phyloP scores from a whole-genome alignment of 139 green algal species.

The Zygnema circumcarinatum region DNA sequence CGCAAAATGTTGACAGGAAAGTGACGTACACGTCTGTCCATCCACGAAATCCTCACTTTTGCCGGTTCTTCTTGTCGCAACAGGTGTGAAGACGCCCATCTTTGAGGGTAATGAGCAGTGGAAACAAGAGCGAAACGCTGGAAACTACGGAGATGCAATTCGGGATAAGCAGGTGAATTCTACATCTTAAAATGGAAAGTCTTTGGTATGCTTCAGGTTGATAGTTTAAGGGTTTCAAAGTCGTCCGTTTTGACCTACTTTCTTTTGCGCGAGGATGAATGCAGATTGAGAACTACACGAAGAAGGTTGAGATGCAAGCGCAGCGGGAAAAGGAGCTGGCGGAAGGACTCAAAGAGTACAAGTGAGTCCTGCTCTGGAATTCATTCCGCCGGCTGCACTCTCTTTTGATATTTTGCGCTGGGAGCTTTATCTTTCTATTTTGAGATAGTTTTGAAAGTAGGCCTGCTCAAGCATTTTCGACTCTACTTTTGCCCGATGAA shows the following conservation, averaged over 20 bases:
- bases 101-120: neutral
- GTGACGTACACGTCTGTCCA: neutral
- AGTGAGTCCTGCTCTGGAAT: constrained; percentile 50
- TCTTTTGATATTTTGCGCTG: too few relatives aligned
- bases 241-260: too few relatives aligned
- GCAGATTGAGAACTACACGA: constrained; percentile 82
- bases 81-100: neutral
- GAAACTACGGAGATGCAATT: constrained; percentile 94
- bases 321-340: constrained; percentile 71
- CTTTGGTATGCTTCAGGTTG: neutral
- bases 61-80: neutral
- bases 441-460: constrained; percentile 7
- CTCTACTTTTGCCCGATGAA: too few relatives aligned
- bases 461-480: too few relatives aligned
- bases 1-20: too few relatives aligned
- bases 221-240: too few relatives aligned
- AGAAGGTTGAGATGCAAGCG: constrained; percentile 79
- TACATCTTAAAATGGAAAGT: neutral
- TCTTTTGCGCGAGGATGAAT: too few relatives aligned
- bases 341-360: constrained; percentile 54
- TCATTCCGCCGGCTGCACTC: too few relatives aligned
- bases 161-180: constrained; percentile 83
- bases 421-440: neutral
- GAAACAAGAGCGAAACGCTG: constrained; percentile 78
- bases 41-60: neutral